Conservation (phyloP, 257 asterid species). For the Euphrasia confusa region DNA sequence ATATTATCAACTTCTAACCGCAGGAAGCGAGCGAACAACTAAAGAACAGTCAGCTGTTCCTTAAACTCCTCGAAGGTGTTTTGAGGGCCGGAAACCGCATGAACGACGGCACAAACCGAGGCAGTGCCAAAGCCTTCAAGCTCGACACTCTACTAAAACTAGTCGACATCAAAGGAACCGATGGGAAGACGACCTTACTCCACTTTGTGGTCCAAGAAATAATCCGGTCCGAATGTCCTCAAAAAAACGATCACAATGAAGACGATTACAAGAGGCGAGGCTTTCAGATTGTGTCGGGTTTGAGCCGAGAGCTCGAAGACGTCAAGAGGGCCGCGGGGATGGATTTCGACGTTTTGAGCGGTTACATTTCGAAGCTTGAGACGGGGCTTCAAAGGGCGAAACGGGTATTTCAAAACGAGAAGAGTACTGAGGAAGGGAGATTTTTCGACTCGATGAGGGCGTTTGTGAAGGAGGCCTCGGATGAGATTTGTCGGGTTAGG, state of each 20-base stretch:
- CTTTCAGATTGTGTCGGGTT: constrained; percentile 59
- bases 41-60: constrained; percentile 79
- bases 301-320: constrained; percentile 69
- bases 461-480: constrained; percentile 61
- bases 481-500: constrained; percentile 55
- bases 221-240: constrained; percentile 62
- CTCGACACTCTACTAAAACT: constrained; percentile 75
- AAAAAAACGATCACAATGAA: constrained; percentile 36
- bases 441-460: constrained; percentile 64
- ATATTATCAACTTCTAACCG: too few relatives aligned
- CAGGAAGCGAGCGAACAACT: constrained; percentile 86
- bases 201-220: constrained; percentile 94
- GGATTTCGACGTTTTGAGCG: constrained; percentile 79
- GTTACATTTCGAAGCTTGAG: constrained; percentile 73
- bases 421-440: constrained; percentile 39
- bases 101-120: too few relatives aligned
- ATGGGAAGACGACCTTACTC: constrained; percentile 86
- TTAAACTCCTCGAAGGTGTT: constrained; percentile 87
- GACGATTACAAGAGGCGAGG: constrained; percentile 69
- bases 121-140: constrained; percentile 77
- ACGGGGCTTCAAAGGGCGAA: constrained; percentile 67
- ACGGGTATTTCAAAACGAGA: constrained; percentile 49
- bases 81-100: constrained; percentile 77
- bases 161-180: constrained; percentile 81
- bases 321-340: constrained; percentile 79